Evolutionary conservation across 2,329 filamentous ascomycete genomes (phyloP), one percentile per base, ranked within the genome.

Genomic region (Sporothrix curviconia): DNA sequence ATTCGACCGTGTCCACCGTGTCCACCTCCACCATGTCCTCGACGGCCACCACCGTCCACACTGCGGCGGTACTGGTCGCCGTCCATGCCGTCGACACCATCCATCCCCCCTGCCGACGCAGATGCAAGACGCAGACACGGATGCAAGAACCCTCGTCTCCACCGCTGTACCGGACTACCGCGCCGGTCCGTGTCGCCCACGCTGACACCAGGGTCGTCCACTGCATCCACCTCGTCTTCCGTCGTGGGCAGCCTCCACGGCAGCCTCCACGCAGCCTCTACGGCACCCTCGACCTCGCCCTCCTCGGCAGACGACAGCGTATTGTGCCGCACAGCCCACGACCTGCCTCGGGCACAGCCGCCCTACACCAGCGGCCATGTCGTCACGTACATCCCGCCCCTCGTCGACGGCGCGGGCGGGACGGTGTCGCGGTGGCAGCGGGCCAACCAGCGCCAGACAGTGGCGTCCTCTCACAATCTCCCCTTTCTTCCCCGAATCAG

Each of bases 381-480:
- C 15, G 59, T 71, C 19, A 69, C 66, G 0, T 72, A 69, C 60
- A 67, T 72, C 50, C 70, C 70, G 15, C 66, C 70, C 0, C 64
- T 72, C 7, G 68, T 69, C 57, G 70, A 72, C 52, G 67, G 68
- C 3, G 67, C 70, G 0, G 69, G 67, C 54, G 69, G 70, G 12
- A 72, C 70, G 7, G 28, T 49, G 8, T 36, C 58, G 2, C 44
- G 59, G 1, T 62, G 64, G 8, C 68, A 69, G 1, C 64, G 66
- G 15, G 60, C 61, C 6, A n/a, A 19, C 39, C 22, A 34, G 4
- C 25, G 17, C 30, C 17, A 8, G 9, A 51, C 19, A n/a, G 1
- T 14, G 12, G 7, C 8, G 24, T 7, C 36, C 7, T 7, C 24
- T 14, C 14, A 15, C 34, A 7, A 17, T 8, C 24, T 17, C n/a